Percentiles rank a stretch among this genome's conserved stretches.
Evolutionary conservation across 2,329 filamentous ascomycete genomes (phyloP).

Genomic region (Sporothrix protearum): DNA sequence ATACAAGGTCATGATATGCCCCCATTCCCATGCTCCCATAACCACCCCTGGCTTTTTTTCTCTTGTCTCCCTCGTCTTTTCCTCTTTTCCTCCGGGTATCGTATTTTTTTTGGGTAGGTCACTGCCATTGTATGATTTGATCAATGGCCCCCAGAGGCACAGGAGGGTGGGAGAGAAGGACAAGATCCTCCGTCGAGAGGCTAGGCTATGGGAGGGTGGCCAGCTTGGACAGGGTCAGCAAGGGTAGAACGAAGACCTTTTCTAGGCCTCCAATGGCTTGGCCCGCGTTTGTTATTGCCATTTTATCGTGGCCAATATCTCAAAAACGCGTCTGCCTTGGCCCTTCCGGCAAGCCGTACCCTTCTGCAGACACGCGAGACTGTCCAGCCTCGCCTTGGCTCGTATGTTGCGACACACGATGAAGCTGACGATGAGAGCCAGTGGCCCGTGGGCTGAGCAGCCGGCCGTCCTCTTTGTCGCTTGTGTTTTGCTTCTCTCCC

Average conservation of each 20-base stretch:
- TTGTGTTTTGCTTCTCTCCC: not conserved
- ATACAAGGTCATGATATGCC: not conserved
- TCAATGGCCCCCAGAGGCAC: conserved; percentile 11
- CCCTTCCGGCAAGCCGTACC: not conserved
- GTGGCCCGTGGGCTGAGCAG: not conserved
- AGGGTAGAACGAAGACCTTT: not conserved
- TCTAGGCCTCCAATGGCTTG: not conserved
- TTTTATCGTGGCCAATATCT: not conserved
- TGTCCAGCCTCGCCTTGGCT: not conserved
- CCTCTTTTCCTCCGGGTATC: not conserved
- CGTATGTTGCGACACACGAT: not conserved
- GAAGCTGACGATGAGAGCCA: not conserved
- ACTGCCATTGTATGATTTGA: conserved; percentile 5
- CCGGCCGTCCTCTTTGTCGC: not conserved
- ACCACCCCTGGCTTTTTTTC: not conserved
- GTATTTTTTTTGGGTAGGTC: conserved; percentile 5
- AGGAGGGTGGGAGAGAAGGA: not conserved
- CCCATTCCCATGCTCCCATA: not conserved
- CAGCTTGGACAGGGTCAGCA: not conserved
- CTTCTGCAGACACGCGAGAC: not conserved
- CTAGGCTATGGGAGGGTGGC: not conserved
- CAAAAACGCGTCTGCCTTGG: not conserved
- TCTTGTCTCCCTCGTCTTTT: not conserved
- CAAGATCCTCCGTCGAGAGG: not conserved
- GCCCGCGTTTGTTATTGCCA: not conserved